Evolutionary conservation across 2,329 filamentous ascomycete genomes (phyloP), one percentile per base, ranked within the genome.

Genomic region (Aspergillus luchuensis): DNA sequence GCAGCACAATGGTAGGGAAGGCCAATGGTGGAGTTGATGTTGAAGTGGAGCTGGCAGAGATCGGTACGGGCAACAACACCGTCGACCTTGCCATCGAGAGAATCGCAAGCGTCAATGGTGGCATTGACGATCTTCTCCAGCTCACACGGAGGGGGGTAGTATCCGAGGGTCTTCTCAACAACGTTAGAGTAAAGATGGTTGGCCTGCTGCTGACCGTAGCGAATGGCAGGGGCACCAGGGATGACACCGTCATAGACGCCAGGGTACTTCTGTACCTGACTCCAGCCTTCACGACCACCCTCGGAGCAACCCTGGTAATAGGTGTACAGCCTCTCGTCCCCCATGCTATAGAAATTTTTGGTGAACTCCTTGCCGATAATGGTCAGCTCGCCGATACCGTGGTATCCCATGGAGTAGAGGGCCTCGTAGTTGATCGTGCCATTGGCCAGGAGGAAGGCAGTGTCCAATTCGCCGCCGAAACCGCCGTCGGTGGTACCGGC

Each of bases 221-320:
- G 76, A 68, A 81, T 80, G 17, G 80, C 80, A 2, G 80, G 81
- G 0, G 82, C 81, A 49, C 80, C 81, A 2, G 74, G 72, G 45
- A 80, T 72, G 8, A 73, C 79, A 23, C 81, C 81, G 56, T 83
- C 81, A 59, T 77, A 82, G 50, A 80, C 76, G 8, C 79, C 79
- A 5, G 68, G 71, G 65, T 77, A 85, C 11, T 81, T 79, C 68
- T 85, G 83, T 2, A 82, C 73, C 68, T 84, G 82, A 58, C 74
- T 78, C 78, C 78, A 79, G 15, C 81, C 82, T 70, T 84, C 80
- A 45, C 82, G 77, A 1, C 82, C 83, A 19, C 83, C 83, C 55
- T 85, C 82, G 11, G 82, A 84, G 70, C 83, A 85, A 3, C 82
- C 83, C 63, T 83, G 78, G 64, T 81, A 85, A 71, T 85, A 85